A percentile compares a stretch with the other conserved stretches of the same genome.
phyloP scores from a whole-genome alignment of 768 basidiomycete genomes.

The Tubosaeta sp. region DNA sequence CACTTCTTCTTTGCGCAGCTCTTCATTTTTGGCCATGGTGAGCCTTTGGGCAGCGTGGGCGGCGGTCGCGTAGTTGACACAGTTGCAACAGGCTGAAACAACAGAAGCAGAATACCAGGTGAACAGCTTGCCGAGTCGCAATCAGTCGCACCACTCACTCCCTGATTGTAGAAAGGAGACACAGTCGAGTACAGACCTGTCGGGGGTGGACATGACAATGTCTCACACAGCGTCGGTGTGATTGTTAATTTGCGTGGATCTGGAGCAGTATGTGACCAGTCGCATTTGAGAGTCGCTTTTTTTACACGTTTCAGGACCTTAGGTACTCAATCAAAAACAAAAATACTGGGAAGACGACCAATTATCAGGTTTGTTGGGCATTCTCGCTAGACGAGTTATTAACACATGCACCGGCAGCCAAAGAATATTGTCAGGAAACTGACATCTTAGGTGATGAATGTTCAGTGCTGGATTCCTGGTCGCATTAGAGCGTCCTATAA shows the following conservation, averaged over 20 bases:
- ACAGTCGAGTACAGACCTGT: conserved; percentile 43
- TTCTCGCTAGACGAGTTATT: not conserved
- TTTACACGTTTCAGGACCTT: conserved; percentile 19
- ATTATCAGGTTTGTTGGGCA: conserved; percentile 29
- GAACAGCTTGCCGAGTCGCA: not conserved
- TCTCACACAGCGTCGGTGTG: conserved; percentile 35
- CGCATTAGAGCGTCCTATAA: not conserved
- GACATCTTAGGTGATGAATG: not conserved
- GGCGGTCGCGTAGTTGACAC: conserved; percentile 7
- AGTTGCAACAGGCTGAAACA: conserved; percentile 13
- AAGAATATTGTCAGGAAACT: conserved; percentile 36
- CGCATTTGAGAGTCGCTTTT: too few species aligned
- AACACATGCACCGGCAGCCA: conserved; percentile 18
- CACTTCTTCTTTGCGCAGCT: not conserved
- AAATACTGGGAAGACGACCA: conserved; percentile 40
- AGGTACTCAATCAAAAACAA: conserved; percentile 40
- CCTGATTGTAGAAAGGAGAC: conserved; percentile 32
- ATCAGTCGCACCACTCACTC: not conserved
- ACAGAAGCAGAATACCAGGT: conserved; percentile 25
- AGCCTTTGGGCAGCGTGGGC: not conserved
- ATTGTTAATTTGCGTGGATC: conserved; percentile 32
- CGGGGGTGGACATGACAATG: conserved; percentile 37
- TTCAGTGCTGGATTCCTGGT: not conserved
- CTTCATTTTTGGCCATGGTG: conserved; percentile 9
- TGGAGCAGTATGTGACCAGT: conserved; percentile 30